Base-by-base conservation (phyloP, 148 eudicot genomes). In the Spergularia marina region DNA sequence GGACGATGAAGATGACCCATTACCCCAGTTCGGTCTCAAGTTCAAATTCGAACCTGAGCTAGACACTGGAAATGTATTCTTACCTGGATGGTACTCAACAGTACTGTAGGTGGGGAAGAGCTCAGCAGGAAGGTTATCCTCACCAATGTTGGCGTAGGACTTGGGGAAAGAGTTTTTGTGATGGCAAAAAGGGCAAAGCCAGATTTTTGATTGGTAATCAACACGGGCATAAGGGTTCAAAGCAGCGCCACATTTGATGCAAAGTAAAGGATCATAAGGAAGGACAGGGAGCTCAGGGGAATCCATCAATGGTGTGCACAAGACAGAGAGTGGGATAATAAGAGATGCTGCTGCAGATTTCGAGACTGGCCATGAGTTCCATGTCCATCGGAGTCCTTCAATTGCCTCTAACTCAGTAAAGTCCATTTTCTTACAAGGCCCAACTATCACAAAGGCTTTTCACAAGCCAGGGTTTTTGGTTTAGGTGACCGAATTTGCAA, bases 211-310 rank as follows among this genome's bases (percentile, higher is more conserved):
- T 17, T 73, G 83, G 82, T 92, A 92, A 72, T 95, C 92, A 23
- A 95, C 91, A 39, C 99, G 92, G 3, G 97, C 87, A 70, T 89
- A 95, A n/a, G 99, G 99, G 86, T 95, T 95, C 67, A 92, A 79
- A 20, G 86, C 85, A 14, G 97, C 92, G 40, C 76, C 83, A 79
- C 99, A 95, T 1, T 44, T 78, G 53, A 76, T 36, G 75, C 99
- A 95, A 17, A 82, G 73, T 10, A 92, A 60, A 51, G 99, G 97
- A 18, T 92, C 99, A 76, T 95, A 92, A 10, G 86, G 83, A 6
- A 95, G 88, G 4, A 89, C 53, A 0, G 99, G 99, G 2, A 92
- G 91, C 78, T 95, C 97, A 14, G 83, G 78, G 40, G 90, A 85
- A 16, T 87, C 86, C 86, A 78, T 85, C 51, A 95, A 74, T 7